Evolutionary conservation across 2,329 filamentous ascomycete species (phyloP).

Genomic region (Alternaria solani): DNA sequence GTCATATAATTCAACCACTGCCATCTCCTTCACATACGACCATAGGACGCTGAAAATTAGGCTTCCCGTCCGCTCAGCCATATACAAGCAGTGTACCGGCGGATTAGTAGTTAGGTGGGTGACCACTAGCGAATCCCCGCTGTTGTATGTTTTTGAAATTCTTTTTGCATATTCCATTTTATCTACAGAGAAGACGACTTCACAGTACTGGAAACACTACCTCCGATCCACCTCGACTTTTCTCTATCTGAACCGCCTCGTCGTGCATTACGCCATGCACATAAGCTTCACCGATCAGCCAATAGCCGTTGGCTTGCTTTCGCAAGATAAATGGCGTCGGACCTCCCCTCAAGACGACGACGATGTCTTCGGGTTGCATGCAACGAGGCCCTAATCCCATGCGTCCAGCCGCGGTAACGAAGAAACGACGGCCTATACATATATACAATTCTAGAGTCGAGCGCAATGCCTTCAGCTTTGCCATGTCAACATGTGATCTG

Average conservation of each 20-base stretch:
- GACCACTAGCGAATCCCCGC: background rate
- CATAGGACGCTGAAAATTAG: background rate
- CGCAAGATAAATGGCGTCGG: rapidly evolving
- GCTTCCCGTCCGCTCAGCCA: background rate
- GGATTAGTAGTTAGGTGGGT: background rate
- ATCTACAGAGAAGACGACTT: background rate
- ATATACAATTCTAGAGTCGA: rapidly evolving
- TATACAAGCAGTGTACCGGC: background rate
- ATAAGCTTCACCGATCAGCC: rapidly evolving
- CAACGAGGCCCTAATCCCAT: background rate
- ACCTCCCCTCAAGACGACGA: background rate
- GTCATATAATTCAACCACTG: rapidly evolving
- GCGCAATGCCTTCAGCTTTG: rapidly evolving
- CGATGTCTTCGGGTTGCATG: background rate
- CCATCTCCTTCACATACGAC: background rate
- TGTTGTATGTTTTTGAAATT: background rate
- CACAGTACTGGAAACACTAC: background rate
- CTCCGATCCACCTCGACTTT: background rate
- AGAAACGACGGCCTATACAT: background rate
- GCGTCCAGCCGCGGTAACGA: background rate
- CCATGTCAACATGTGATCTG: rapidly evolving
- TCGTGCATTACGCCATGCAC: background rate
- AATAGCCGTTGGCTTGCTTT: rapidly evolving
- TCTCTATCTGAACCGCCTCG: background rate
- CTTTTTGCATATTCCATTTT: background rate